Conservation (phyloP, 1,284 basidiomycete species). For the Marasmius sp. region DNA sequence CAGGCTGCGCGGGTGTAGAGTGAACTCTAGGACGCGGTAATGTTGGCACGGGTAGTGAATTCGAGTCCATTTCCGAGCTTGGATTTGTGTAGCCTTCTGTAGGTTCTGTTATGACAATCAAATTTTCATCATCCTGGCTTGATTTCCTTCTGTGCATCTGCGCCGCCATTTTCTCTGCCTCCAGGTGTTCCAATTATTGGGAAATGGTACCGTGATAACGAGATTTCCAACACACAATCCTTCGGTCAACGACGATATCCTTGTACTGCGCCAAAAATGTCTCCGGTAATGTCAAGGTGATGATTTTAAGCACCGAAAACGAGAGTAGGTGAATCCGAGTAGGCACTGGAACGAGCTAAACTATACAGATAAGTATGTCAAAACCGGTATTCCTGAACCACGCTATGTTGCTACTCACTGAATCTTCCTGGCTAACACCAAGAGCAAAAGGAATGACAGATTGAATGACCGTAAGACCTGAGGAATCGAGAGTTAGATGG, state of each 20-base stretch:
- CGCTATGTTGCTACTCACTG: neutral
- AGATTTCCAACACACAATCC: neutral
- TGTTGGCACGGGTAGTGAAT: conserved; percentile 14
- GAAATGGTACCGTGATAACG: neutral
- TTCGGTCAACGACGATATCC: neutral
- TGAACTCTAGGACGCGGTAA: conserved; percentile 9
- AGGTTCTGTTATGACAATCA: conserved; percentile 1
- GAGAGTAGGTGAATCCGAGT: neutral
- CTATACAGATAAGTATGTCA: neutral
- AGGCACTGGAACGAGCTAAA: neutral
- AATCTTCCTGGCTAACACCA: neutral
- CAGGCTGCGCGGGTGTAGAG: conserved; percentile 8
- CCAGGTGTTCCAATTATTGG: too few relatives aligned
- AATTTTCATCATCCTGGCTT: conserved; percentile 26
- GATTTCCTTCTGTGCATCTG: conserved; percentile 35
- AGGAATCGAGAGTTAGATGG: too few relatives aligned
- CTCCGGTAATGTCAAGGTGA: neutral
- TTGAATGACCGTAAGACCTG: too few relatives aligned
- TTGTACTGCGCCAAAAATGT: neutral
- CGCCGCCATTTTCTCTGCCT: neutral
- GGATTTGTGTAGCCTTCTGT: neutral
- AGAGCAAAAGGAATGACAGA: too few relatives aligned
- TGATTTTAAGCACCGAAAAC: neutral
- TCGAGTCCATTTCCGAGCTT: neutral
- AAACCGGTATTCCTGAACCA: neutral